A percentile compares a stretch with the other conserved stretches of the same genome.
Conservation (phyloP, 306 rosid genomes). For the Vigna mungo region DNA sequence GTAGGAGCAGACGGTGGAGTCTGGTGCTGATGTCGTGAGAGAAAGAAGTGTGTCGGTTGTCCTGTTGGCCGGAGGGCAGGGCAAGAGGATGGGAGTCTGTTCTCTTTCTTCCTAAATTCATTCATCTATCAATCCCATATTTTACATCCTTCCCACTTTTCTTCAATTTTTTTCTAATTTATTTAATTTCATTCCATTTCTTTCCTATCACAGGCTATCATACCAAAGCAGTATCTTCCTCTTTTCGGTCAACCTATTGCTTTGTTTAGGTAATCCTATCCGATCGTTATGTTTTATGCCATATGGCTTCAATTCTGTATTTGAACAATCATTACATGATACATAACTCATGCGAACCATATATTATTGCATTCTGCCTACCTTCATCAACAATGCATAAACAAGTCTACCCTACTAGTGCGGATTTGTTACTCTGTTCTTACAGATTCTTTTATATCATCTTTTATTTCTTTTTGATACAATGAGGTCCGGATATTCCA, state of each 20-base stretch:
- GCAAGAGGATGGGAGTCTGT: conserved; percentile 92
- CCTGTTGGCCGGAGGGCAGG: conserved; percentile 84
- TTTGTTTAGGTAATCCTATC: conserved; percentile 62
- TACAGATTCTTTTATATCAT: neutral
- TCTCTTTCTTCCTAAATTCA: neutral
- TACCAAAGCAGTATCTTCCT: conserved; percentile 99
- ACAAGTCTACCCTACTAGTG: neutral
- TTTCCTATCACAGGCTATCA: conserved; percentile 66
- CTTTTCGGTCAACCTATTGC: conserved; percentile 92
- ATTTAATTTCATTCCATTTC: conserved; percentile 6
- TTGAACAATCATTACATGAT: too few species aligned
- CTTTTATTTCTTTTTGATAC: conserved; percentile 21
- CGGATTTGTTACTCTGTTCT: neutral
- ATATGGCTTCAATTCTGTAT: neutral
- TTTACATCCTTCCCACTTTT: too few species aligned
- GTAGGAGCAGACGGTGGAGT: conserved; percentile 1
- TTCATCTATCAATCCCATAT: neutral
- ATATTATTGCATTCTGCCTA: neutral
- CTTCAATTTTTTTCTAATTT: neutral
- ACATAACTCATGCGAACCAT: neutral
- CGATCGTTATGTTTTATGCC: neutral
- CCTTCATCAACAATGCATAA: neutral
- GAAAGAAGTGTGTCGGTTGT: conserved; percentile 76
- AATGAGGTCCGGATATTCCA: conserved; percentile 16
- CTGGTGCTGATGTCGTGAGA: conserved; percentile 38